Percentiles rank a stretch among this genome's conserved stretches.
Conservation (phyloP, 2,329 filamentous ascomycete genomes). For the Huntiella omanensis region DNA sequence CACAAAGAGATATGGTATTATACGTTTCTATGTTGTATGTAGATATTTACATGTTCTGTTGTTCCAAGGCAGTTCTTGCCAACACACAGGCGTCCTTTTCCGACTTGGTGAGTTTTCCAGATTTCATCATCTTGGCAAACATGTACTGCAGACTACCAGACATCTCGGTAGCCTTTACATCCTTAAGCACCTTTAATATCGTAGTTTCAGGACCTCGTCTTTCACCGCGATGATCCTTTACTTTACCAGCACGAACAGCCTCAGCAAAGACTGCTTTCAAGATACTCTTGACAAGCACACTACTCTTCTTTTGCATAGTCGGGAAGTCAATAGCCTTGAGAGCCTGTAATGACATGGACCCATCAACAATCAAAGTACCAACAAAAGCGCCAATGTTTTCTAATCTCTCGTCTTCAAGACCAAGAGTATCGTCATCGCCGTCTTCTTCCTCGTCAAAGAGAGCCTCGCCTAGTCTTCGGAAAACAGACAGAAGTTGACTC, state of each 20-base stretch:
- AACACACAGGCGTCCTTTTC: slow-evolving; percentile 28
- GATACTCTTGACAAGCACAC: slow-evolving; percentile 61
- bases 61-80: slow-evolving; percentile 21
- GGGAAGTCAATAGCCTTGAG: slow-evolving; percentile 60
- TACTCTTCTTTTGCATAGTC: slow-evolving; percentile 57
- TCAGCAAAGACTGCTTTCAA: slow-evolving; percentile 58
- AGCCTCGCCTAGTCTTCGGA: slow-evolving; percentile 68
- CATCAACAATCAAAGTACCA: slow-evolving; percentile 29
- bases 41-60: slow-evolving; percentile 11
- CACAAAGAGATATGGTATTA: background rate
- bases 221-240: slow-evolving; percentile 20
- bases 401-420: slow-evolving; percentile 30
- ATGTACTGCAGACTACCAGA: slow-evolving; percentile 63
- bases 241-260: slow-evolving; percentile 26
- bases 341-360: slow-evolving; percentile 27
- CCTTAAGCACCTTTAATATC: slow-evolving; percentile 47
- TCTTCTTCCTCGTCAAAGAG: slow-evolving; percentile 49
- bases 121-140: slow-evolving; percentile 53
- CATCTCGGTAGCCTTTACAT: slow-evolving; percentile 46
- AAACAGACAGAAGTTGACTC: slow-evolving; percentile 70
- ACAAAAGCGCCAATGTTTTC: slow-evolving; percentile 36
- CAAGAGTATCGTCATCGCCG: slow-evolving; percentile 27
- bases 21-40: background rate
- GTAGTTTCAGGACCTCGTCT: slow-evolving; percentile 23
- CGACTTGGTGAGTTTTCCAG: slow-evolving; percentile 23